Conservation (phyloP, 495 filamentous ascomycete genomes). For the Hypoxylon subgilvum region DNA sequence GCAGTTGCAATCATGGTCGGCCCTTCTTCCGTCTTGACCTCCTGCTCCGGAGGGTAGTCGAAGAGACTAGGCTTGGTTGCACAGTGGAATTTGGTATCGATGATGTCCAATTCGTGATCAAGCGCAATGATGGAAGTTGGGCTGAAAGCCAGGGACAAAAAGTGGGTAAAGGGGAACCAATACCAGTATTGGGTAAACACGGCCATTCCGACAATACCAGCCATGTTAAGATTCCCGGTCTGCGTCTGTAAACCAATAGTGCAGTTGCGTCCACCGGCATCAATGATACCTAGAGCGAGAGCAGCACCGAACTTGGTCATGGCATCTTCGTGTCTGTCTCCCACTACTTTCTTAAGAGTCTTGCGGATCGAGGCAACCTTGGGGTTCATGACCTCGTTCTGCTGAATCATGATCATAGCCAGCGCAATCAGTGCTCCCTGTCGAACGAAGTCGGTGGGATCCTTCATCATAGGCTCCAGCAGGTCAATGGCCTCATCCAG, state of each 20-base stretch:
- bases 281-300: slow-evolving; percentile 93
- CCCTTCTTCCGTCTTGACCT: slow-evolving; percentile 90
- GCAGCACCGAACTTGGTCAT: slow-evolving; percentile 99
- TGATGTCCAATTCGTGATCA: slow-evolving; percentile 90
- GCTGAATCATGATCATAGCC: slow-evolving; percentile 97
- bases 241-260: slow-evolving; percentile 97
- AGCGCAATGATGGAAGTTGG: slow-evolving; percentile 94
- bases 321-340: slow-evolving; percentile 96
- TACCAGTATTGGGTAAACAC: slow-evolving; percentile 99
- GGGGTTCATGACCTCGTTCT: slow-evolving; percentile 94
- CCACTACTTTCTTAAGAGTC: slow-evolving; percentile 85
- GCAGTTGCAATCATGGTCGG: slow-evolving; percentile 95
- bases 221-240: slow-evolving; percentile 97
- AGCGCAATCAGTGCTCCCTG: slow-evolving; percentile 95
- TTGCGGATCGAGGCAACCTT: slow-evolving; percentile 83
- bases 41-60: slow-evolving; percentile 95
- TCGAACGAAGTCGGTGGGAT: slow-evolving; percentile 96
- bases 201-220: slow-evolving; percentile 94
- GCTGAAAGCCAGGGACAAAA: slow-evolving; percentile 89
- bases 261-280: slow-evolving; percentile 97
- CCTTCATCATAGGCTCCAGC: slow-evolving; percentile 99
- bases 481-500: slow-evolving; percentile 96
- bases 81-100: slow-evolving; percentile 95
- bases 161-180: slow-evolving; percentile 99
- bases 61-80: slow-evolving; percentile 93